A percentile compares a stretch with the other conserved stretches of the same genome.
These are phyloP conservation scores for Salvia rosmarinus DNA, from an alignment of 257 asterid species.

Conservation along the genomic window DNA sequence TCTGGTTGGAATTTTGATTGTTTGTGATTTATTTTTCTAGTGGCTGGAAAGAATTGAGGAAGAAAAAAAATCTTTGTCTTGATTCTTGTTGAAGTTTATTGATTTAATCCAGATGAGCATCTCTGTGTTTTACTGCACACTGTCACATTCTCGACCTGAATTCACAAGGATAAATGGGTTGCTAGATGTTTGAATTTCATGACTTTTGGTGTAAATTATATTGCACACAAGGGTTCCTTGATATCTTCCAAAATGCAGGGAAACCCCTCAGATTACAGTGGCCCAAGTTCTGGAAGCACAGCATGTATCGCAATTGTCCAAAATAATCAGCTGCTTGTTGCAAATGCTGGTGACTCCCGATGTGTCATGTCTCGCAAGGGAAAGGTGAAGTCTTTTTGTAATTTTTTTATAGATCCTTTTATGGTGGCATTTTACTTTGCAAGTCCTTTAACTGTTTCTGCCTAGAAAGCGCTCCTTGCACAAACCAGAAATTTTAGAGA, in stretches of 20 bases:
- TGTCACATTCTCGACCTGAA: slow-evolving; percentile 10
- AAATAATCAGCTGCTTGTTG: slow-evolving; percentile 64
- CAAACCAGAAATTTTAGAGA: not conserved
- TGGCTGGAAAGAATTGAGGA: not conserved
- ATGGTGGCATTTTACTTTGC: not conserved
- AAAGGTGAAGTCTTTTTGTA: slow-evolving; percentile 52
- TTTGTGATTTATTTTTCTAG: not conserved
- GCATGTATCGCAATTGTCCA: slow-evolving; percentile 82
- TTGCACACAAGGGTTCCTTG: slow-evolving; percentile 26
- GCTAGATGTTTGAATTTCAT: slow-evolving; percentile 27
- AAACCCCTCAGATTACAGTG: slow-evolving; percentile 51
- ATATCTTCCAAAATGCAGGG: slow-evolving; percentile 52
- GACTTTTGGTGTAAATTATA: slow-evolving; percentile 8
- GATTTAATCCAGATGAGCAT: slow-evolving; percentile 1
- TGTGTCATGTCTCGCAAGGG: slow-evolving; percentile 83
- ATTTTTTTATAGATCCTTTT: slow-evolving; percentile 3
- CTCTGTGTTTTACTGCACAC: slow-evolving; percentile 12
- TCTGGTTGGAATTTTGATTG: not conserved
- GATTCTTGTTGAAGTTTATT: slow-evolving; percentile 7
- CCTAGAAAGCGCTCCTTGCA: not conserved
- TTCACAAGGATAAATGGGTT: slow-evolving; percentile 10
- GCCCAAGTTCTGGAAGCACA: slow-evolving; percentile 89
- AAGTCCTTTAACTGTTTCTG: slow-evolving; percentile 10
- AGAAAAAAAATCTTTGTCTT: not conserved
- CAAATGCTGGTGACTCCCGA: slow-evolving; percentile 97